These are phyloP conservation scores for Quambalaria eucalypti DNA, from an alignment of 1,284 basidiomycete species.

Conservation along the genomic window DNA sequence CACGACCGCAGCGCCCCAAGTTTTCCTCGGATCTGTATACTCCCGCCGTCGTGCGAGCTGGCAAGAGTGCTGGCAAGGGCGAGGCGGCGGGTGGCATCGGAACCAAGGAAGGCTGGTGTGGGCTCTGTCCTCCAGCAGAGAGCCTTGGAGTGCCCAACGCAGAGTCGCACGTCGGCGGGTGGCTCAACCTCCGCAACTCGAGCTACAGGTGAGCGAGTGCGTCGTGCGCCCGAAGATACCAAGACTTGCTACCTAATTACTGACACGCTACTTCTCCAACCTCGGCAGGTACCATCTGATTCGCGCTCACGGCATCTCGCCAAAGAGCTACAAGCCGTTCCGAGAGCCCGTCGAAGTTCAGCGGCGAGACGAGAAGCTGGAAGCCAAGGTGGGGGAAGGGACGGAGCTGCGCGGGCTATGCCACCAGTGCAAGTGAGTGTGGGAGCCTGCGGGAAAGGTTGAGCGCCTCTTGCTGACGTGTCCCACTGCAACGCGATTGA, in stretches of 20 bases:
- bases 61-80: neutral
- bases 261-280: neutral
- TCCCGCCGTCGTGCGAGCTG: neutral
- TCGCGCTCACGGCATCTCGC: neutral
- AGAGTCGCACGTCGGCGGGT: neutral
- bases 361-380: neutral
- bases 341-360: neutral
- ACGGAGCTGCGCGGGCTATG: neutral
- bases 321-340: neutral
- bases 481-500: neutral
- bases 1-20: neutral
- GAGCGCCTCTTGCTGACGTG: neutral
- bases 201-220: neutral
- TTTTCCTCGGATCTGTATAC: neutral
- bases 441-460: too few relatives aligned
- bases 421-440: neutral
- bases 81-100: neutral
- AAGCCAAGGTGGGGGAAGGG: neutral
- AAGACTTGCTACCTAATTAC: neutral
- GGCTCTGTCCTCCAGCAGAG: neutral
- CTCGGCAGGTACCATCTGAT: neutral
- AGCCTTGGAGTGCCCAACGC: neutral
- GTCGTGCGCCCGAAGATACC: too few relatives aligned
- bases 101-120: neutral
- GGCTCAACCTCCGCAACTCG: neutral